These are phyloP conservation scores for Xylariaceae sp. DNA, from an alignment of 2,329 filamentous ascomycete genomes.

Conservation along the genomic window DNA sequence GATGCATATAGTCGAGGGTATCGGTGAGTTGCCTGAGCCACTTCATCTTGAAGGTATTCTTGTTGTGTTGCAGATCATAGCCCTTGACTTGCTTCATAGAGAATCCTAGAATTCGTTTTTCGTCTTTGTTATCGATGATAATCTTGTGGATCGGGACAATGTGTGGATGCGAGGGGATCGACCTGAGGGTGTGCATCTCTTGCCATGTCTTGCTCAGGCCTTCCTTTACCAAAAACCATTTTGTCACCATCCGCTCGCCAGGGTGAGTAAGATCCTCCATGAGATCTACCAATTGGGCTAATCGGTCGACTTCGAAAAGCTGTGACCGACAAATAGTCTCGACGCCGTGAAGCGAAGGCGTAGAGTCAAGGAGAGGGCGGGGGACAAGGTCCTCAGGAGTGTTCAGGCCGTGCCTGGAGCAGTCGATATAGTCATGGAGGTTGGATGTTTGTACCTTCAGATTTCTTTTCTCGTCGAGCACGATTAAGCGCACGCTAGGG, in stretches of 20 bases:
- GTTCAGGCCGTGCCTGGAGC: neutral
- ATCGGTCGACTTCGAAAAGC: slow-evolving; percentile 7
- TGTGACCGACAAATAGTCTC: neutral
- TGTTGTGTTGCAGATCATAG: slow-evolving; percentile 20
- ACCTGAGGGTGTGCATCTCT: slow-evolving; percentile 27
- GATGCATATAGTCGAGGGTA: slow-evolving; percentile 14
- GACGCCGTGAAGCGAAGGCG: neutral
- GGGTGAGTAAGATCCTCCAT: slow-evolving; percentile 2
- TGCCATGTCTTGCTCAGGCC: slow-evolving; percentile 16
- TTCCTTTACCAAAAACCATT: slow-evolving; percentile 2
- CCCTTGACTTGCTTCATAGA: slow-evolving; percentile 27
- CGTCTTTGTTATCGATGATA: slow-evolving; percentile 25
- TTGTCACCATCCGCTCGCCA: slow-evolving; percentile 1
- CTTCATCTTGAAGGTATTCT: slow-evolving; percentile 14
- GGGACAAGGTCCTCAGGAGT: neutral
- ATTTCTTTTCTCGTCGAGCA: neutral
- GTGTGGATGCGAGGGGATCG: slow-evolving; percentile 29
- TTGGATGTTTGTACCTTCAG: neutral
- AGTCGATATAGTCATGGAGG: neutral
- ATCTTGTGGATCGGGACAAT: slow-evolving; percentile 29
- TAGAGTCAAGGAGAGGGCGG: neutral
- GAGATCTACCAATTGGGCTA: slow-evolving; percentile 5
- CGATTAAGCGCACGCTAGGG: neutral
- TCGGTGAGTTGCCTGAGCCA: slow-evolving; percentile 12
- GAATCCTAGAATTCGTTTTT: slow-evolving; percentile 27